Percentiles rank a stretch among this genome's conserved stretches.
phyloP scores from a whole-genome alignment of 2,329 filamentous ascomycete species.

The Neofusicoccum sp. region DNA sequence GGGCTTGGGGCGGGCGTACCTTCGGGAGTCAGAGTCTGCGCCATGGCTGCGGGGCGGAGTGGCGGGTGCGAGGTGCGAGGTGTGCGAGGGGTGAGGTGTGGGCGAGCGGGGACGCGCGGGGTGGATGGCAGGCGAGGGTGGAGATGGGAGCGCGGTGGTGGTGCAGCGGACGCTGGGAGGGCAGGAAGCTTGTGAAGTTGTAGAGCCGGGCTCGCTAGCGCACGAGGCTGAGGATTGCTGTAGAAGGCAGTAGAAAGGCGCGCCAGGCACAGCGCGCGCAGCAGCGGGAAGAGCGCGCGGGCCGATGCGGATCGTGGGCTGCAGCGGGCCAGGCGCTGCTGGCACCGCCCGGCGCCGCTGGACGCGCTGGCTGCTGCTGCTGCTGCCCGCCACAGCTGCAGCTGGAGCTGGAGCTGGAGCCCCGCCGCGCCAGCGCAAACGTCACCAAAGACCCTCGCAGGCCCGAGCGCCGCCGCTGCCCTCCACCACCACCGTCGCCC shows the following conservation, averaged over 20 bases:
- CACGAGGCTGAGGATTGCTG: constrained; percentile 38
- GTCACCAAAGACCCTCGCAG: no score
- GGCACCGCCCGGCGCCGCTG: not conserved
- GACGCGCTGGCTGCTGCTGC: not conserved
- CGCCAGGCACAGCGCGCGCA: constrained; percentile 8
- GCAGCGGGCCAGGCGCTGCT: constrained; percentile 1
- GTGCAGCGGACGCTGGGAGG: constrained; percentile 10
- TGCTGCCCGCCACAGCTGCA: not conserved
- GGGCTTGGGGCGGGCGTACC: constrained; percentile 38
- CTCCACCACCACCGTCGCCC: not conserved
- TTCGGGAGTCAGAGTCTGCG: constrained; percentile 38
- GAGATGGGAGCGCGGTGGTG: constrained; percentile 8
- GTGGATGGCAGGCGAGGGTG: constrained; percentile 4
- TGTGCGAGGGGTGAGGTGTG: not conserved
- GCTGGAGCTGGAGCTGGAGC: no score
- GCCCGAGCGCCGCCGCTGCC: not conserved
- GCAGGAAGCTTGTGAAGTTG: constrained; percentile 16
- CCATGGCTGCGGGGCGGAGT: constrained; percentile 22
- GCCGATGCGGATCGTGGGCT: constrained; percentile 1
- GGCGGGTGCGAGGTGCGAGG: not conserved
- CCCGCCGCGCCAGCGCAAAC: no score
- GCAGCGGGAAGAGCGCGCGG: not conserved
- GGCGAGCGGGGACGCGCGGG: not conserved
- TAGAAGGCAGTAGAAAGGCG: constrained; percentile 21
- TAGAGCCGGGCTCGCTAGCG: constrained; percentile 21